Evolutionary conservation across 441 rosid species (phyloP).

Genomic region (Geranium incanum): DNA sequence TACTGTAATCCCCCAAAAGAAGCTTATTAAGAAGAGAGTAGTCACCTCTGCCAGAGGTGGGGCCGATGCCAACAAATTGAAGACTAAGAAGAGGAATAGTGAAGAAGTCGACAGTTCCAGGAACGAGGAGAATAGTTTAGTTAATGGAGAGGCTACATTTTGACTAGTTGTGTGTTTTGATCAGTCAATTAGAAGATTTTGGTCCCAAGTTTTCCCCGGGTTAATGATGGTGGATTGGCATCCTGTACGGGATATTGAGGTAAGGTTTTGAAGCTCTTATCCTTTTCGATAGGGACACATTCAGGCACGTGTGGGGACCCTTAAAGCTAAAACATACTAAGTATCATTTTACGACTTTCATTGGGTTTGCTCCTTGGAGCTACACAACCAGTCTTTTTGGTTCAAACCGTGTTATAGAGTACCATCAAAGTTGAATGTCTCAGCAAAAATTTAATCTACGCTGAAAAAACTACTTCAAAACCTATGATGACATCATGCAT

Average conservation of each 20-base stretch:
- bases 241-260: background rate
- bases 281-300: background rate
- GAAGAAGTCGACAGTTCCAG: conserved; percentile 32
- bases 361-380: no score
- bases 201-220: background rate
- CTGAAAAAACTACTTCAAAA: no score
- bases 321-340: no score
- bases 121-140: conserved; percentile 41
- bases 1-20: conserved; percentile 41
- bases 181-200: conserved; percentile 20
- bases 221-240: conserved; percentile 21
- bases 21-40: conserved; percentile 43
- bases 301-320: background rate
- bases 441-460: no score
- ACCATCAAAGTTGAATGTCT: no score
- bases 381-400: no score
- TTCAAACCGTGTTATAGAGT: no score
- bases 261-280: background rate
- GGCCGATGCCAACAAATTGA: conserved; percentile 26
- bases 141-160: conserved; percentile 64
- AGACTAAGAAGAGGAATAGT: conserved; percentile 33
- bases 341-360: no score
- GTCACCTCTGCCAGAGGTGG: conserved; percentile 42
- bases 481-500: no score
- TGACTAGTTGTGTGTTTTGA: conserved; percentile 29